A percentile compares a stretch with the other conserved stretches of the same genome.
Conservation (phyloP, 768 basidiomycete genomes). For the Phaffia australis region DNA sequence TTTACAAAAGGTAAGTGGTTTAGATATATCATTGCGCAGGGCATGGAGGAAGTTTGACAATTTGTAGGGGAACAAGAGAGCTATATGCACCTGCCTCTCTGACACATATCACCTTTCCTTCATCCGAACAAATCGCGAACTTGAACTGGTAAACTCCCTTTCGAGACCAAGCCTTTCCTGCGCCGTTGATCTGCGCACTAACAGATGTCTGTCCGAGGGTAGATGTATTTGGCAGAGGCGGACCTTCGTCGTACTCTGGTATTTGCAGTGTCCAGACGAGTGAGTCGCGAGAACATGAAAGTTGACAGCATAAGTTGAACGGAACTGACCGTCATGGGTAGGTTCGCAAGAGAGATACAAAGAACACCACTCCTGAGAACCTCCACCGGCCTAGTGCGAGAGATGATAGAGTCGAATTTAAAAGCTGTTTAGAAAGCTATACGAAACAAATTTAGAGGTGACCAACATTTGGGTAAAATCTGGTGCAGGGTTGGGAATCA, state of each 20-base stretch:
- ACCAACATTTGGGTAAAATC: constrained; percentile 4
- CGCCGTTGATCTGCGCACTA: background rate
- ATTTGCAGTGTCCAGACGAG: too few species aligned
- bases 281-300: too few species aligned
- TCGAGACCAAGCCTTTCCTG: background rate
- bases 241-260: constrained; percentile 11
- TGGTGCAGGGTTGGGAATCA: background rate
- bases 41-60: too few species aligned
- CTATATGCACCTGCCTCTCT: constrained; percentile 11
- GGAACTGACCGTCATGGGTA: background rate
- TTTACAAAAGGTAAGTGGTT: too few species aligned
- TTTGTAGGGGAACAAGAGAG: background rate
- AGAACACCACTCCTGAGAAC: constrained; percentile 13
- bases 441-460: background rate
- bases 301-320: too few species aligned
- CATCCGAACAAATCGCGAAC: constrained; percentile 3
- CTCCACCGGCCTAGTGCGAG: constrained; percentile 14
- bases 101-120: constrained; percentile 16
- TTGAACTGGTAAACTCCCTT: constrained; percentile 13
- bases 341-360: constrained; percentile 21
- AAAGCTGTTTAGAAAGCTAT: background rate
- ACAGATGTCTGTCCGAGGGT: background rate
- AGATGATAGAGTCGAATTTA: background rate
- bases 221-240: background rate
- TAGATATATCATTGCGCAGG: too few species aligned